Evolutionary conservation across 306 rosid genomes (phyloP).

Genomic region (Prunus campanulata): DNA sequence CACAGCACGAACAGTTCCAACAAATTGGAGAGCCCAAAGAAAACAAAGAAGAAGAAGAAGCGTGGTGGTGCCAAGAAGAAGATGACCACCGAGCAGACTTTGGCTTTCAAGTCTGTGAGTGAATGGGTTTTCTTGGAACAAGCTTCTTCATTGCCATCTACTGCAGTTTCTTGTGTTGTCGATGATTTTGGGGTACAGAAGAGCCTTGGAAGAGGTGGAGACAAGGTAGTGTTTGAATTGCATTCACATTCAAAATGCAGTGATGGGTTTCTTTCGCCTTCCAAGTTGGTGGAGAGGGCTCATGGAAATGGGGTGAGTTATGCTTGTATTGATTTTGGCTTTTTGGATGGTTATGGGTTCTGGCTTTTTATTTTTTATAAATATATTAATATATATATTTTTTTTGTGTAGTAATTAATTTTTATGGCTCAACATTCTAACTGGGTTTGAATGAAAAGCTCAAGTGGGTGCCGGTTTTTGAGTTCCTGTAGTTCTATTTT

Average conservation of each 20-base stretch:
- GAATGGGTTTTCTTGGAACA: constrained; percentile 81
- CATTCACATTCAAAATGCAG: constrained; percentile 92
- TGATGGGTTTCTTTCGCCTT: constrained; percentile 93
- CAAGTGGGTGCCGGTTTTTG: not conserved
- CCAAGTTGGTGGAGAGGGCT: constrained; percentile 84
- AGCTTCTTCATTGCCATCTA: constrained; percentile 30
- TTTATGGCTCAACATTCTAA: too few species aligned
- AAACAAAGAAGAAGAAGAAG: constrained; percentile 61
- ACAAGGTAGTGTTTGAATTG: constrained; percentile 69
- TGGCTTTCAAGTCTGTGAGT: constrained; percentile 68
- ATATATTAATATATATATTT: too few species aligned
- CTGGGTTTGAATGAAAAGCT: constrained; percentile 5
- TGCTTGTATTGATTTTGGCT: too few species aligned
- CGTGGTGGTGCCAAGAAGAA: constrained; percentile 82
- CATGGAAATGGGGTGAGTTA: constrained; percentile 71
- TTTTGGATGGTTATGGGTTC: too few species aligned
- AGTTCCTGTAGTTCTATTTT: not conserved
- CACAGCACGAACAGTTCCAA: constrained; percentile 13
- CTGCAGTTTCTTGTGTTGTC: constrained; percentile 54
- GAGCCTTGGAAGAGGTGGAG: constrained; percentile 57
- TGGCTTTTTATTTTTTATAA: too few species aligned
- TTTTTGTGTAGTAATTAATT: too few species aligned
- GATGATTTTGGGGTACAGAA: constrained; percentile 91
- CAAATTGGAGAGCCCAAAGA: constrained; percentile 11
- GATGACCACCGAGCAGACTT: constrained; percentile 73